Evolutionary conservation across 805 yeast species (phyloP), one percentile per base, ranked within the genome.

Genomic region (Starmerella vaccinii): DNA sequence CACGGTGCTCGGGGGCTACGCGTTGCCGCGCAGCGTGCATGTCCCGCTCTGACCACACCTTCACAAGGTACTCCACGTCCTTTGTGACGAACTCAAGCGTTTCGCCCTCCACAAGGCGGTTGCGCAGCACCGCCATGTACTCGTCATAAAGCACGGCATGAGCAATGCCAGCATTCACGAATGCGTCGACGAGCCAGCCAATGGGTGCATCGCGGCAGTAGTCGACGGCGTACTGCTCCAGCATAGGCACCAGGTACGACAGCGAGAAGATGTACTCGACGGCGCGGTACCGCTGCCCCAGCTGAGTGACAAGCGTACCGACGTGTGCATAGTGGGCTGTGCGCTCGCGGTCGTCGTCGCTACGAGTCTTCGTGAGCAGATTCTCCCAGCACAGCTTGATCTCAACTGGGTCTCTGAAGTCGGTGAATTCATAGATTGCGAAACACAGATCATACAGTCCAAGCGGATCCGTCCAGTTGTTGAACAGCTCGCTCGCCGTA

Each of bases 401-500:
- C 63, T 85, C 95, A 57, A 85, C 95, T 12, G 81, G 74, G 61
- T 85, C 85, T 61, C 90, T 78, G 65, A 82, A 82, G 62, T 90
- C 96, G 2, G 97, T 81, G 13, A 83, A 76, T 62, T 85, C 84
- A 71, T 84, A 85, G 15, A 88, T 80, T 37, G 78, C 67, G 52
- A 89, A 71, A 54, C 95, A 83, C 46, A 90, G 72, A 58, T 85
- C 95, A 65, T 81, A 80, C 63, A 89, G 90, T 6, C 90, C 90
- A 54, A 89, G 70, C 22, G 95, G 95, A 59, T 84, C 89, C 12
- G 95, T 86, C 66, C 75, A 90, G 56, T 78, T 82, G 68, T 92
- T 90, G 71, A 80, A 90, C 48, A 92, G 69, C 51, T 84, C 92
- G 60, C 84, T 81, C 29, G 88, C 78, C 4, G 82, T 75, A 59